phyloP scores from a whole-genome alignment of 2,329 filamentous ascomycete genomes.

The Fusarium verrucosum region DNA sequence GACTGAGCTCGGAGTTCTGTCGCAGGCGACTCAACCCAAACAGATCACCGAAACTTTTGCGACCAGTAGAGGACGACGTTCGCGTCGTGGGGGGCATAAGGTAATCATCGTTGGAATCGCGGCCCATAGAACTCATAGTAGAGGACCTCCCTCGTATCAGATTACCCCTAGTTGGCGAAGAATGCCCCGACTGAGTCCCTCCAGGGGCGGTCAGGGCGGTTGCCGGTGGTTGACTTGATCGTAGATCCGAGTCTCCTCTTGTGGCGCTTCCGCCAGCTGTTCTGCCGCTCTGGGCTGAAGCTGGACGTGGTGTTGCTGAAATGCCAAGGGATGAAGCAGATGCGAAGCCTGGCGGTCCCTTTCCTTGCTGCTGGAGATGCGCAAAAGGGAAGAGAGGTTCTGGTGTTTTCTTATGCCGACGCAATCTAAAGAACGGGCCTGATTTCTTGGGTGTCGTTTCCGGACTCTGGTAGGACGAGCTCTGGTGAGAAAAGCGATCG shows the following conservation, averaged over 20 bases:
- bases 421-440: slow-evolving; percentile 82
- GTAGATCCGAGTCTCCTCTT: slow-evolving; percentile 29
- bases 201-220: slow-evolving; percentile 57
- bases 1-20: slow-evolving; percentile 79
- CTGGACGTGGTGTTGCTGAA: slow-evolving; percentile 48
- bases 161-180: slow-evolving; percentile 70
- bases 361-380: slow-evolving; percentile 79
- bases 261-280: slow-evolving; percentile 33
- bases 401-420: slow-evolving; percentile 77
- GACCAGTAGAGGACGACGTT: slow-evolving; percentile 86
- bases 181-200: slow-evolving; percentile 66
- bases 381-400: slow-evolving; percentile 85
- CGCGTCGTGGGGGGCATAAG: slow-evolving; percentile 73
- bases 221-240: slow-evolving; percentile 53
- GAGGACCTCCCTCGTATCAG: slow-evolving; percentile 81
- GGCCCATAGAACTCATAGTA: slow-evolving; percentile 84
- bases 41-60: slow-evolving; percentile 92
- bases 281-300: slow-evolving; percentile 48
- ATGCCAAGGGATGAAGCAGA: slow-evolving; percentile 56
- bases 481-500: slow-evolving; percentile 67
- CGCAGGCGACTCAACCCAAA: slow-evolving; percentile 81
- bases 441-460: slow-evolving; percentile 68
- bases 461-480: slow-evolving; percentile 66
- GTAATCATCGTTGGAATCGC: slow-evolving; percentile 75
- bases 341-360: slow-evolving; percentile 49